Evolutionary conservation across 495 filamentous ascomycete genomes (phyloP), one percentile per base, ranked within the genome.

Genomic region (Tuber calosporum): DNA sequence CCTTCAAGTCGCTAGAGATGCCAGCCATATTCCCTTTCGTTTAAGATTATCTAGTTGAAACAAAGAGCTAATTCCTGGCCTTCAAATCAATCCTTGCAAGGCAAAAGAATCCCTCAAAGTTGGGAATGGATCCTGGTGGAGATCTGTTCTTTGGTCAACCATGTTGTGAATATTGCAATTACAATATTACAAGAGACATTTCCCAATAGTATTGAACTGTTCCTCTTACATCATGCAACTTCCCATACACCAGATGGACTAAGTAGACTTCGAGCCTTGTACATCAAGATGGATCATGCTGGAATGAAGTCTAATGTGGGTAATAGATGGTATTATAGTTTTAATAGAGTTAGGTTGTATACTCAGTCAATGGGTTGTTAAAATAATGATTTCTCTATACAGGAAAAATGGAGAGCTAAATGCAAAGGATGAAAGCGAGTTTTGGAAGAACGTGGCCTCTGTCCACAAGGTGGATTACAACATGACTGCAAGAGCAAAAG

Each of bases 101-200:
- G 40, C 40, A 41, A 41, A 3, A 4, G 41, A 70, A 15, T 70
- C 53, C 19, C 7, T 70, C 1, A 70, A 70, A 34, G 41, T 39
- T 42, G 69, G 40, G 1, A 53, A 70, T 45, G 69, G 69, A 4
- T 48, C 41, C 37, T 70, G 41, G 69, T 70, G 40, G 69, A 70
- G 34, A 48, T 7, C 22, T 11, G 22, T 15, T 11, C 53, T 53
- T 1, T 70, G 5, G 30, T 70, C 0, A 13, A 36, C 20, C 69
- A 70, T 34, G 39, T 48, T 13, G 1, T 70, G 19, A 48, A 70
- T 70, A 34, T 70, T n/a, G 41, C 69, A 26, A 48, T 70, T 53
- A 1, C 41, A 37, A 70, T 70, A 1, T 70, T 70, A 36, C 26
- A 70, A 53, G 19, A 8, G 1, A 22, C 41, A 22, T 70, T 70